Evolutionary conservation across 768 basidiomycete species (phyloP), one percentile per base, ranked within the genome.

Genomic region (Hericium erinaceus): DNA sequence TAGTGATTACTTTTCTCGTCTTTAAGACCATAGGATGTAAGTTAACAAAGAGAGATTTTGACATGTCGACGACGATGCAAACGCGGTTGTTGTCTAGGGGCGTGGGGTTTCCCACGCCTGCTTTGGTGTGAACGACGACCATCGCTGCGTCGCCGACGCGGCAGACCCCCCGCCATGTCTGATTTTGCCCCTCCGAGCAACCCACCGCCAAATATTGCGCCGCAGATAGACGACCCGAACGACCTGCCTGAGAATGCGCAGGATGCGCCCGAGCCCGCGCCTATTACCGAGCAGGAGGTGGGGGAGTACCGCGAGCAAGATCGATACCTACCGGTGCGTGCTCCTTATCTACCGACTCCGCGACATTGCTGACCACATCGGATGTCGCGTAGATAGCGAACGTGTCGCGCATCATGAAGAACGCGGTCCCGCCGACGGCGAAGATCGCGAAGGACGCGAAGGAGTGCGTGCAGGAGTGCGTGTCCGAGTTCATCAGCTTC

Each of bases 381-480:
- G 49, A 18, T 39, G 37, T 38, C 16, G 44, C 24, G 28, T 64
- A 95, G 94, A 98, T 98, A 64, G 95, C 95, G 54, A 98, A 98
- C 68, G 94, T 98, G n/a, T 85, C 93, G 15, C 82, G 95, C 20
- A 95, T 98, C 67, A 98, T 98, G 95, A 98, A 98, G 72, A 77
- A 84, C 46, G 81, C 92, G 11, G 85, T 98, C 2, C 95, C 95
- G 0, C 74, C 84, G 0, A 88, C 88, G 18, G 92, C 95, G 46
- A 98, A 98, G 74, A 95, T 98, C 66, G 90, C 92, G 8, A 98
- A 98, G 71, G 95, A 98, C 72, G 94, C 94, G 48, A 98, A 98
- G 69, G 95, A 98, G 73, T 94, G 92, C 72, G 92, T 98, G 46
- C 95, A 98, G 70, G 95, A 98, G 73, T 97, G 95, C 72, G 92